Base-by-base conservation (phyloP, 2,329 filamentous ascomycete species). In the Magnaporthales sp. region DNA sequence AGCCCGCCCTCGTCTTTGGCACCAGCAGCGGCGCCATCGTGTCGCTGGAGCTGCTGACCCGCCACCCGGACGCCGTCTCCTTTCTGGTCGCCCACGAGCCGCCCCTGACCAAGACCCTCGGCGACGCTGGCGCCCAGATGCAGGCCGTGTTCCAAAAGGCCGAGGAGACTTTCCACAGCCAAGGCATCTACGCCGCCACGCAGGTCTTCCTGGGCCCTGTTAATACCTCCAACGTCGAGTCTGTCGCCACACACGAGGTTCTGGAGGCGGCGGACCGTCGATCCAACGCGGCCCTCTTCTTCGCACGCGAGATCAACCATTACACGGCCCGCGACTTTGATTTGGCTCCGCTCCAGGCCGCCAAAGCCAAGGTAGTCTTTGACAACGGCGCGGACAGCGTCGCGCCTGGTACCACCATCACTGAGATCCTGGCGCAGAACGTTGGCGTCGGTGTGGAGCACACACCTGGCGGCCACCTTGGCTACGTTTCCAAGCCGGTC, bases 11-110 rank as follows among this genome's bases (percentile, higher is more conserved):
- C 5, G 68, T 70, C 63, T 68, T 70, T n/a, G 68, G 70, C 24
- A 68, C 66, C 29, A 70, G 68, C 26, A 68, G 67, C 24, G 69
- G 68, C n/a, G 70, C 70, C 46, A 65, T 70, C 26, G 68, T 71
- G 9, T 66, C 66, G 19, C 54, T 65, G 24, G 67, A 66, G 15
- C 58, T 69, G 0, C 62, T 69, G 8, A 27, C 30, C n/a, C 65
- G 67, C 62, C 66, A 70, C 56, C 62, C 68, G n/a, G 62, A 66
- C 13, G 27, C n/a, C 30, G 27, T 68, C n/a, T 54, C 30, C 58
- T 32, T 62, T 29, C 58, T 67, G 7, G 24, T 66, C 63, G 56
- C 66, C 24, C 66, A 67, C 64, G 66, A 67, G 64, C 66, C 66
- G 66, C 66, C 67, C 11, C 67, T 72, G 24, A 38, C 30, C 27